Evolutionary conservation across 2,329 filamentous ascomycete species (phyloP), one percentile per base, ranked within the genome.

Genomic region (Talaromyces amestolkiae): DNA sequence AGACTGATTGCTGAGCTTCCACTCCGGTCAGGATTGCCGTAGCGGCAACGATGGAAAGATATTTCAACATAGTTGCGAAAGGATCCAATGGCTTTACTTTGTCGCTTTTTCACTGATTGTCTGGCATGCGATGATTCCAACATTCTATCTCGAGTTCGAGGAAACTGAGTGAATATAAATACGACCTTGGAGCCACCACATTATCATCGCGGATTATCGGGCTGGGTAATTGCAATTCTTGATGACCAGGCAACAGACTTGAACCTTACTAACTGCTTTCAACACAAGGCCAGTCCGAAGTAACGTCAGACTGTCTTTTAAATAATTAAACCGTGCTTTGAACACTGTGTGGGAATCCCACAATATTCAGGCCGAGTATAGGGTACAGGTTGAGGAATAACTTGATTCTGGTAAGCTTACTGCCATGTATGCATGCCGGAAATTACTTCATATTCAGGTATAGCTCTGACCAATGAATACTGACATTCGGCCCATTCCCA

Each of bases 151-250:
- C 27, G 24, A 19, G 27, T 47, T n/a, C 11, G 31, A 24, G 61
- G 61, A 15, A 27, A 37, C 17, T 31, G 19, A 17, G 11, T 22
- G 61, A 35, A 47, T 45, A 37, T 54, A 58, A 22, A 63, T 58
- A 63, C 19, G 27, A 37, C 7, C 53, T 41, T 47, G 17, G 10
- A 37, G 27, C 51, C 51, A 35, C 33, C 19, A 37, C 9, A 37
- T 63, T 24, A 27, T 58, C 4, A 27, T 63, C 61, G 61, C 61
- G 61, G 61, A 63, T 63, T 63, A 53, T 63, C 61, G 61, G 61
- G 31, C 17, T 47, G 24, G 31, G 31, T 37, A 17, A 43, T 43
- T 43, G 51, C 11, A 4, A 19, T 27, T 37, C n/a, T 39, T 37
- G 10, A 37, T 39, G 13, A 53, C 35, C 45, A 61, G n/a, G 43